Evolutionary conservation across 108 stramenopile genomes (phyloP), one percentile per base, ranked within the genome.

Genomic region (Cylindrotheca fusiformis): DNA sequence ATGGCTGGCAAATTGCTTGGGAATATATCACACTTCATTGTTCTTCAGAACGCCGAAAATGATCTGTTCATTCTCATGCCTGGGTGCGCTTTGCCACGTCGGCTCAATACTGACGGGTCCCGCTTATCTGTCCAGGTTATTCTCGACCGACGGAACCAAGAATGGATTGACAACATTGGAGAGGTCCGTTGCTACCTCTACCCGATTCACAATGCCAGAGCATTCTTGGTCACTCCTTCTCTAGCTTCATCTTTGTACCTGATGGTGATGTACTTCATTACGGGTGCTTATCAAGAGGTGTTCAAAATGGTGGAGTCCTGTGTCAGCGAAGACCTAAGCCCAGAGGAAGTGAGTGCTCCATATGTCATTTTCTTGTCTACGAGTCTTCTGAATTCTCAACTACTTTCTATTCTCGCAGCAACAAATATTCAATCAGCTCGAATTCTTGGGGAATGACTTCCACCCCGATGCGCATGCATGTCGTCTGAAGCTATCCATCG

Each of bases 381-480:
- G 10, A 14, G 10, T 17, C 29, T 5, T 22, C 22, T 4, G 10
- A 24, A n/a, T n/a, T n/a, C n/a, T n/a, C n/a, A n/a, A n/a, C n/a
- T n/a, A n/a, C n/a, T n/a, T n/a, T n/a, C n/a, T 41, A 14, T 41
- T 6, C 36, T 51, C 54, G 33, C 48, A 85, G 80, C 81, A 83
- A 68, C 94, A 95, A 75, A 95, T 95, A 27, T 95, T 92, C 74
- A 88, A 91, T 61, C 94, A 95, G 74, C 73, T 95, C 12, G 94
- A 92, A 57, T 95, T 92, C 63, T 67, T 95, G 6, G 94, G 92
- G 18, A 96, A 96, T 64, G 97, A 97, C 55, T 87, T 76, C 57
- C 96, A 96, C 56, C 97, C 97, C 6, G 98, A 99, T 72, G 97
- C 98, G 22, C 92, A 88, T 70, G 94, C 95, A 12, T 96, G 94